These are phyloP conservation scores for Leishmania lainsoni DNA, from an alignment of 208 protist species.

Conservation along the genomic window DNA sequence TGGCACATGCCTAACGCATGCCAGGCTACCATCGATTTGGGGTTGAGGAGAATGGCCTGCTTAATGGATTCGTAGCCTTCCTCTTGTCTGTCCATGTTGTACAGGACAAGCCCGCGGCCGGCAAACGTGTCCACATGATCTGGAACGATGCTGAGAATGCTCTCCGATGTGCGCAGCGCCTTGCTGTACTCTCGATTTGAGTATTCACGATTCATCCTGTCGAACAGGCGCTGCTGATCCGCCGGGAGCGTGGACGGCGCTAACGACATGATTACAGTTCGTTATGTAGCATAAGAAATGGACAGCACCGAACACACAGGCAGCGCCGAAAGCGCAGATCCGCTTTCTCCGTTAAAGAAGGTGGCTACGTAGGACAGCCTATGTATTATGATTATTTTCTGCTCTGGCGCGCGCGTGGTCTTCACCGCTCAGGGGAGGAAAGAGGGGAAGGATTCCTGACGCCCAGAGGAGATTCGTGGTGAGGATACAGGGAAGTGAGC, in stretches of 20 bases:
- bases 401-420: background rate
- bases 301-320: background rate
- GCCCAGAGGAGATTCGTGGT: background rate
- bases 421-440: background rate
- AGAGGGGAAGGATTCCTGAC: background rate
- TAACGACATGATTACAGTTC: slow-evolving; percentile 7
- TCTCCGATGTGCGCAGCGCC: slow-evolving; percentile 72
- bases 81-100: slow-evolving; percentile 71
- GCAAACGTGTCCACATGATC: slow-evolving; percentile 85
- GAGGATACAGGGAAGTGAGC: background rate
- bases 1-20: slow-evolving; percentile 94
- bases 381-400: background rate
- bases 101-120: slow-evolving; percentile 78
- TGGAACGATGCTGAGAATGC: slow-evolving; percentile 64
- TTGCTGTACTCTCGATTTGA: slow-evolving; percentile 83
- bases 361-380: background rate
- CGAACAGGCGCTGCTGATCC: slow-evolving; percentile 72
- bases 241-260: slow-evolving; percentile 22
- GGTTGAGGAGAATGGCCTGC: slow-evolving; percentile 51
- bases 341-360: background rate
- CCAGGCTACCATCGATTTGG: slow-evolving; percentile 90
- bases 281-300: background rate
- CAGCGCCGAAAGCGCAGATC: background rate
- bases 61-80: slow-evolving; percentile 71
- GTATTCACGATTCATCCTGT: slow-evolving; percentile 80